A percentile compares a stretch with the other conserved stretches of the same genome.
phyloP scores from a whole-genome alignment of 2,329 filamentous ascomycete species.

The Calcarisporium arbuscula region DNA sequence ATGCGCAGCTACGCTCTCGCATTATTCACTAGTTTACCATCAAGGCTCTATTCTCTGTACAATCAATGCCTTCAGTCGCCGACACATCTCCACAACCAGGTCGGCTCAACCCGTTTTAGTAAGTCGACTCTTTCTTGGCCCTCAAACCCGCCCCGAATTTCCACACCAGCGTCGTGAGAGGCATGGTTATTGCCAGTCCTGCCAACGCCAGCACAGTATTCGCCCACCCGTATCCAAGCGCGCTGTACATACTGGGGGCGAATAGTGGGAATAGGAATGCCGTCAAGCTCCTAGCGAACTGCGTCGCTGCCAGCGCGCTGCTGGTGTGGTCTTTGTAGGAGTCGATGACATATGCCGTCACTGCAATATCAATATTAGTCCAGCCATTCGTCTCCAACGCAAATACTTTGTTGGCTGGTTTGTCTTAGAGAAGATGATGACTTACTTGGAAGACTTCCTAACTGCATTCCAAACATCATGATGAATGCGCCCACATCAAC shows the following conservation, averaged over 20 bases:
- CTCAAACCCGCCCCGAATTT: slow-evolving; percentile 29
- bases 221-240: slow-evolving; percentile 31
- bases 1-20: too few relatives aligned
- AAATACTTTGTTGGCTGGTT: too few relatives aligned
- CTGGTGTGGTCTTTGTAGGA: slow-evolving; percentile 39
- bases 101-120: too few relatives aligned
- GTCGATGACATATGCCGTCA: slow-evolving; percentile 26
- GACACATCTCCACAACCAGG: too few relatives aligned
- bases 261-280: slow-evolving; percentile 46
- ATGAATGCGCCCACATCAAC: slow-evolving; percentile 30
- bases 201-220: slow-evolving; percentile 31
- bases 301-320: slow-evolving; percentile 39
- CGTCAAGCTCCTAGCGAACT: slow-evolving; percentile 38
- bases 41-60: too few relatives aligned
- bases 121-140: slow-evolving; percentile 13
- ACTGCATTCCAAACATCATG: slow-evolving; percentile 24
- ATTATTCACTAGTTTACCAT: too few relatives aligned
- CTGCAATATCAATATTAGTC: slow-evolving; percentile 27
- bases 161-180: slow-evolving; percentile 34
- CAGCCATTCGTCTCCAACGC: too few relatives aligned
- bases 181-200: slow-evolving; percentile 27
- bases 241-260: slow-evolving; percentile 31
- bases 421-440: too few relatives aligned
- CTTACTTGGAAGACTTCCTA: slow-evolving; percentile 21
- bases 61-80: too few relatives aligned